These are phyloP conservation scores for Penicillium sp. DNA, from an alignment of 2,329 filamentous ascomycete genomes.

Conservation along the genomic window DNA sequence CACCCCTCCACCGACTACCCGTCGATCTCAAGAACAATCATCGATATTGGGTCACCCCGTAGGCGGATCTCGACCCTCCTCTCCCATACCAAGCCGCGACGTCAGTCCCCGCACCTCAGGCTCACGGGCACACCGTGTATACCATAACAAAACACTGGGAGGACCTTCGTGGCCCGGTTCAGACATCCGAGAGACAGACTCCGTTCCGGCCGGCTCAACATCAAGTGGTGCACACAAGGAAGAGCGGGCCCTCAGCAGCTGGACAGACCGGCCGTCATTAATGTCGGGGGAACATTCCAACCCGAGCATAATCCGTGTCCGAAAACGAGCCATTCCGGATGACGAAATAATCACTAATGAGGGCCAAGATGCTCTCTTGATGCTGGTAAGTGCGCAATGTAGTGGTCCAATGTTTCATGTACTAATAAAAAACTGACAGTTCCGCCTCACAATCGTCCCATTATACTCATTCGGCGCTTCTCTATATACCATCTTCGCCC, in stretches of 20 bases:
- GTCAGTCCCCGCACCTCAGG: conserved; percentile 26
- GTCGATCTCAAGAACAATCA: conserved; percentile 21
- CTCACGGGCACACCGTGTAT: conserved; percentile 25
- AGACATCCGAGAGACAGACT: conserved; percentile 24
- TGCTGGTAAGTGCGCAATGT: conserved; percentile 37
- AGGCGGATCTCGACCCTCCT: conserved; percentile 13
- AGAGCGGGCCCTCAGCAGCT: conserved; percentile 32
- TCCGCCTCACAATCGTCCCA: conserved; percentile 56
- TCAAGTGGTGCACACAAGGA: conserved; percentile 33
- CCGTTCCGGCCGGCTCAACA: conserved; percentile 28
- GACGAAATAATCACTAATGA: conserved; percentile 29
- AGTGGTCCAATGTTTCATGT: not conserved
- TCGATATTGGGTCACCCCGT: conserved; percentile 16
- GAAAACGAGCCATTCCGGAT: conserved; percentile 30
- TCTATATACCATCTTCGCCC: conserved; percentile 55
- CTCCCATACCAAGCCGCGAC: conserved; percentile 18
- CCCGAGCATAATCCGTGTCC: conserved; percentile 24
- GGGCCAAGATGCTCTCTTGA: conserved; percentile 45
- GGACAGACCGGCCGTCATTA: conserved; percentile 37
- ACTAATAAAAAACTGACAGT: conserved; percentile 35
- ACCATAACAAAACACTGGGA: conserved; percentile 12
- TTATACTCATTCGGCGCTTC: conserved; percentile 55
- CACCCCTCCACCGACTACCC: conserved; percentile 21
- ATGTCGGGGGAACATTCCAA: conserved; percentile 34
- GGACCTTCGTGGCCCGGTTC: conserved; percentile 22